Evolutionary conservation across 2,329 filamentous ascomycete genomes (phyloP), one percentile per base, ranked within the genome.

Genomic region (Leptographium radiaticola): DNA sequence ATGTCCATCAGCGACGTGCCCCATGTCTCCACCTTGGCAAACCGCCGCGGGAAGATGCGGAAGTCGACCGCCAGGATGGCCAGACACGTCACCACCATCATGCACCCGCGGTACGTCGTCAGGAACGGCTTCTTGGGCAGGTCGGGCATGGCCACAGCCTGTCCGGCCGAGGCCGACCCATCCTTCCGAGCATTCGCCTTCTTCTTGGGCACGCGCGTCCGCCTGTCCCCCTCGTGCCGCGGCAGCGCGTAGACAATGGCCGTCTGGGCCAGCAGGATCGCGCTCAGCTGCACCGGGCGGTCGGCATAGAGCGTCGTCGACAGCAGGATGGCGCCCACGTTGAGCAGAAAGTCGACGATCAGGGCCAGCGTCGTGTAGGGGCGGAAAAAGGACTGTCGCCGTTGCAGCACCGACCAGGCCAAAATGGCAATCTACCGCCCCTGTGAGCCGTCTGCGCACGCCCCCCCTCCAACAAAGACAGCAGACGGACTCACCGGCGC

Each of bases 21-120:
- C 89, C 93, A 98, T n/a, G 88, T 96, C 70, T 98, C 93, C 2
- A 95, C 93, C 72, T 98, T 98, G 55, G 89, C 93, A 66, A 97
- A 97, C 36, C 93, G 84, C 33, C 93, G 81, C 2, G 93, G 93
- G 63, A 98, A 98, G 56, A 96, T 75, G 18, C 77, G 82, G 66
- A 98, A 98, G 69, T 98, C 93, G 51, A 98, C 93, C 16, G 93
- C 93, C n/a, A 98, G 77, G 61, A 98, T 97, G 52, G 89, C 87
- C 47, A 93, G 71, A 64, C 88, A 94, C 9, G 93, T 98, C 59
- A 87, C 77, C 51, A 95, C 77, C 76, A 98, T 82, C 89, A 98
- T 95, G 50, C 82, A 81, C 2, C 89, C 90, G 53, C 93, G 84
- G 65, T 96, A 98, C 34, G 83, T 85, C 4, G 93, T 97, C 58